Evolutionary conservation across 495 filamentous ascomycete genomes (phyloP).

Genomic region (Neurospora terricola): DNA sequence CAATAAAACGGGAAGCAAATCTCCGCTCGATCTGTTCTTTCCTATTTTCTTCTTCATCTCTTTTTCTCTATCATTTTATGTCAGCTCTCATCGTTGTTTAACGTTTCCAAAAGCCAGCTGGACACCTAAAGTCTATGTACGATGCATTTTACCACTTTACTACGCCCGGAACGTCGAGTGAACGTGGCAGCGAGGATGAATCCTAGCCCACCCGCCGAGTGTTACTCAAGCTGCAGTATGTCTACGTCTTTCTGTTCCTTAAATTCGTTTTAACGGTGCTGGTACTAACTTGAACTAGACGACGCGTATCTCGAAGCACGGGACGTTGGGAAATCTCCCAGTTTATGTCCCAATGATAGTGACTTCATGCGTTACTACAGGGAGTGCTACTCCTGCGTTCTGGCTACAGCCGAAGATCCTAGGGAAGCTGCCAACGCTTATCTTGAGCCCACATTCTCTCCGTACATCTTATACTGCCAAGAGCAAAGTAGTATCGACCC

Average conservation of each 20-base stretch:
- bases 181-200: too few species aligned
- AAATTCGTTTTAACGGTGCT: rapidly evolving
- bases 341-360: neutral
- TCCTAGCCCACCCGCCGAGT: neutral
- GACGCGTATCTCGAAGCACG: neutral
- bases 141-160: too few species aligned
- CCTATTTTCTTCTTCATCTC: neutral
- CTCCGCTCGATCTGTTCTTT: neutral
- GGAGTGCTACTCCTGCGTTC: neutral
- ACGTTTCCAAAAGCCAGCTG: neutral
- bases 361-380: neutral
- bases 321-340: neutral
- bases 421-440: neutral
- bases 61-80: neutral
- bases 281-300: neutral
- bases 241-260: neutral
- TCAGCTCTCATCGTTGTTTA: neutral
- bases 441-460: neutral
- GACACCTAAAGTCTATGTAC: too few species aligned
- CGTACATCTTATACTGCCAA: neutral
- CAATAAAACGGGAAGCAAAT: neutral
- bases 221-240: neutral
- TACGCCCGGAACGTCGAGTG: too few species aligned
- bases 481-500: neutral
- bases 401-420: neutral